phyloP scores from a whole-genome alignment of 768 basidiomycete genomes.

The Mycena kentingensis region DNA sequence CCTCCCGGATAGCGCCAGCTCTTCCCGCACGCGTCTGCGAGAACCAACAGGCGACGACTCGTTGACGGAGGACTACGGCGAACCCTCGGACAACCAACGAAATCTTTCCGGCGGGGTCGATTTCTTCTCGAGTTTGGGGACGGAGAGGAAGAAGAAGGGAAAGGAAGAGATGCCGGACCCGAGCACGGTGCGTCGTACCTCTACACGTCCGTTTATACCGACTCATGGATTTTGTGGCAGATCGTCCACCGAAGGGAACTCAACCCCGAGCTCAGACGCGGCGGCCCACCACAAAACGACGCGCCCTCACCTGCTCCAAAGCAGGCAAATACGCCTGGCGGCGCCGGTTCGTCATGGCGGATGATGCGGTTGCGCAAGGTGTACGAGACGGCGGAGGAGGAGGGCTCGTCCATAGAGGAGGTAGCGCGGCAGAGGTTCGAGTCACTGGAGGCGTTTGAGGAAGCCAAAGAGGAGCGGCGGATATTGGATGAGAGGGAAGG shows the following conservation, averaged over 20 bases:
- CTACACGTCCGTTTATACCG: neutral
- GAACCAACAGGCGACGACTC: constrained; percentile 44
- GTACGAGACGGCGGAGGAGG: constrained; percentile 89
- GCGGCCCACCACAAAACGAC: constrained; percentile 41
- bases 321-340: constrained; percentile 72
- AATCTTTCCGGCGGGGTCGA: constrained; percentile 66
- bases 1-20: constrained; percentile 25
- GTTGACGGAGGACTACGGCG: constrained; percentile 69
- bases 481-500: constrained; percentile 83
- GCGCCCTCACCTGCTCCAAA: constrained; percentile 46
- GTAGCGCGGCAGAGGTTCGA: constrained; percentile 90
- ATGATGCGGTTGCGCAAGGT: constrained; percentile 95
- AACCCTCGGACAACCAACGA: constrained; percentile 45
- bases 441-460: constrained; percentile 80
- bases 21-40: constrained; percentile 25
- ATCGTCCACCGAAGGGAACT: constrained; percentile 64
- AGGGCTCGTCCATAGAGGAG: constrained; percentile 68
- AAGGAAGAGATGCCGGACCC: constrained; percentile 62
- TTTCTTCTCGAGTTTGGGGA: constrained; percentile 89
- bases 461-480: constrained; percentile 83
- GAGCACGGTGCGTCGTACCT: constrained; percentile 57
- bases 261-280: constrained; percentile 57
- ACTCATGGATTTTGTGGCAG: constrained; percentile 42
- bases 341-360: constrained; percentile 93
- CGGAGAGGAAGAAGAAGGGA: constrained; percentile 65